Evolutionary conservation across 352 stramenopile genomes (phyloP).

Genomic region (Pythium guiyangense): DNA sequence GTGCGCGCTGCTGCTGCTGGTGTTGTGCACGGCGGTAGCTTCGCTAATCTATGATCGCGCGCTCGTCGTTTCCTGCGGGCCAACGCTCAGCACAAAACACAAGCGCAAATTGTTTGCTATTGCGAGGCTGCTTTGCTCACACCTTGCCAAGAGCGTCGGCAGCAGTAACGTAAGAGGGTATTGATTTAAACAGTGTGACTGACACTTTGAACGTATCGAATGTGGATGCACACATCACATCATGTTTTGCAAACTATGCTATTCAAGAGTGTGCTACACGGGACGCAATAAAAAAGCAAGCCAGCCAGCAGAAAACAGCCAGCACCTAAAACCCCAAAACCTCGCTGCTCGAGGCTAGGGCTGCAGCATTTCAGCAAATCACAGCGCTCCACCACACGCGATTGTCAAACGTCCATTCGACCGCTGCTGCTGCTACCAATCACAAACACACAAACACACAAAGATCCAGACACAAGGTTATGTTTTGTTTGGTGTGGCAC

Average conservation of each 20-base stretch:
- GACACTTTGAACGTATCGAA: too few species aligned
- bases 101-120: neutral
- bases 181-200: neutral
- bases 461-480: too few species aligned
- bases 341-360: neutral
- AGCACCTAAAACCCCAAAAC: neutral
- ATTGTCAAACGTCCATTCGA: neutral
- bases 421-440: neutral
- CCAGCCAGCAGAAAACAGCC: slow-evolving; percentile 12
- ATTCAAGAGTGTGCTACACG: neutral
- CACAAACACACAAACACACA: too few species aligned
- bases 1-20: neutral
- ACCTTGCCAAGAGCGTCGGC: too few species aligned
- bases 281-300: slow-evolving; percentile 9
- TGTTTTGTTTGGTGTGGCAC: too few species aligned
- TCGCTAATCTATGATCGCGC: slow-evolving; percentile 17
- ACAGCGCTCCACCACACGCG: slow-evolving; percentile 19
- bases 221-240: neutral
- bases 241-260: neutral
- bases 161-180: neutral
- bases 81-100: slow-evolving; percentile 6
- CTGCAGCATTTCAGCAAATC: slow-evolving; percentile 20
- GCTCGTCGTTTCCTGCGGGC: slow-evolving; percentile 12
- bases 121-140: neutral
- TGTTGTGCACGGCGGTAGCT: slow-evolving; percentile 13